Evolutionary conservation across 2,329 filamentous ascomycete genomes (phyloP).

Genomic region (Paramyrothecium sp.): DNA sequence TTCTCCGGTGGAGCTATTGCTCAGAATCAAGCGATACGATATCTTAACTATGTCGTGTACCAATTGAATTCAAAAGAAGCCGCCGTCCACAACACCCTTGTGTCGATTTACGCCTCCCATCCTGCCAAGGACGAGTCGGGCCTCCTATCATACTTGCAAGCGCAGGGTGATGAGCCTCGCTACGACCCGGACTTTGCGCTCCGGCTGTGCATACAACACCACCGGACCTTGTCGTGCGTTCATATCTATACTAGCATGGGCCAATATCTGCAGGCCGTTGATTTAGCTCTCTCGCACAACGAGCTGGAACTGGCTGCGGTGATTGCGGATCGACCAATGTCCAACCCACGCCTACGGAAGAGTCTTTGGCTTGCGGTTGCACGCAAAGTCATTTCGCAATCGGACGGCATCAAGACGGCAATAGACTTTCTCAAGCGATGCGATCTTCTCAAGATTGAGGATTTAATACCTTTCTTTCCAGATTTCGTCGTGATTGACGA

Average conservation of each 20-base stretch:
- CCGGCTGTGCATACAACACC: conserved; percentile 90
- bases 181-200: conserved; percentile 97
- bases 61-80: conserved; percentile 76
- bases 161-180: conserved; percentile 79
- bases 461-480: conserved; percentile 96
- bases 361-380: conserved; percentile 95
- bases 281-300: conserved; percentile 85
- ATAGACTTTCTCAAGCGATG: conserved; percentile 93
- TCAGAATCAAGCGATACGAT: conserved; percentile 89
- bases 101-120: conserved; percentile 92
- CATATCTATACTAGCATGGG: conserved; percentile 98
- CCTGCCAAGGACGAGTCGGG: conserved; percentile 80
- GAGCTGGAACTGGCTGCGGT: conserved; percentile 86
- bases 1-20: conserved; percentile 60
- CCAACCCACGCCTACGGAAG: conserved; percentile 79
- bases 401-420: conserved; percentile 84
- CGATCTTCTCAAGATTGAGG: conserved; percentile 90
- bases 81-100: conserved; percentile 93
- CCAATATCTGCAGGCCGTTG: conserved; percentile 89
- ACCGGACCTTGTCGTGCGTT: conserved; percentile 89
- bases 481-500: conserved; percentile 99
- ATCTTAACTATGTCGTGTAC: conserved; percentile 91
- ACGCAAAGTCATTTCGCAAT: conserved; percentile 86
- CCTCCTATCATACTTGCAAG: conserved; percentile 84
- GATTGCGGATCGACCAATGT: conserved; percentile 82